Evolutionary conservation across 257 asterid species (phyloP).

Genomic region (Solanum arcanum): DNA sequence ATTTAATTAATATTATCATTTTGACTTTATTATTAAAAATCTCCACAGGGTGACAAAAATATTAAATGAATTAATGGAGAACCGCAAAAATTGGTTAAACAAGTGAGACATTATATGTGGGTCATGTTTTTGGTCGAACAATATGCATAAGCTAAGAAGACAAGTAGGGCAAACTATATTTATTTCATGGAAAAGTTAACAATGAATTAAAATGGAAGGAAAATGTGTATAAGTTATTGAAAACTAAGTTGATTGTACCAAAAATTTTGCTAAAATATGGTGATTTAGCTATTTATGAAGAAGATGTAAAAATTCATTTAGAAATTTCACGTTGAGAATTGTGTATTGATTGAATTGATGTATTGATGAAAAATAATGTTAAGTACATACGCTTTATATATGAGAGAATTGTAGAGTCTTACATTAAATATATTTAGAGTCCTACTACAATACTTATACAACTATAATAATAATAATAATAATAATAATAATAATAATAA

Average conservation of each 20-base stretch:
- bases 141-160: background rate
- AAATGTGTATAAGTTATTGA: background rate
- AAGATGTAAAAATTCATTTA: background rate
- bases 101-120: background rate
- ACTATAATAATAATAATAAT: too few species aligned
- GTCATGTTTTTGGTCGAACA: background rate
- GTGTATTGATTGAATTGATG: too few species aligned
- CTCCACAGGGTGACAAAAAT: background rate
- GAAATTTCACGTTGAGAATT: too few species aligned
- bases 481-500: too few species aligned
- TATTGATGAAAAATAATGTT: too few species aligned
- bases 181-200: background rate
- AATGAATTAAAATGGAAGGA: background rate
- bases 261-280: background rate
- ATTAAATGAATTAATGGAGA: background rate
- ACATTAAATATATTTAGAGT: too few species aligned
- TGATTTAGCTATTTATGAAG: background rate
- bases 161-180: background rate
- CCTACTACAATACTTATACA: too few species aligned
- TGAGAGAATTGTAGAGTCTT: too few species aligned
- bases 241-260: background rate
- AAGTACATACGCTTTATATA: too few species aligned
- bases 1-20: background rate
- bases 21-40: background rate
- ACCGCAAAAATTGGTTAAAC: background rate